These are phyloP conservation scores for Amanita jacksonii DNA, from an alignment of 768 basidiomycete species.

Conservation along the genomic window DNA sequence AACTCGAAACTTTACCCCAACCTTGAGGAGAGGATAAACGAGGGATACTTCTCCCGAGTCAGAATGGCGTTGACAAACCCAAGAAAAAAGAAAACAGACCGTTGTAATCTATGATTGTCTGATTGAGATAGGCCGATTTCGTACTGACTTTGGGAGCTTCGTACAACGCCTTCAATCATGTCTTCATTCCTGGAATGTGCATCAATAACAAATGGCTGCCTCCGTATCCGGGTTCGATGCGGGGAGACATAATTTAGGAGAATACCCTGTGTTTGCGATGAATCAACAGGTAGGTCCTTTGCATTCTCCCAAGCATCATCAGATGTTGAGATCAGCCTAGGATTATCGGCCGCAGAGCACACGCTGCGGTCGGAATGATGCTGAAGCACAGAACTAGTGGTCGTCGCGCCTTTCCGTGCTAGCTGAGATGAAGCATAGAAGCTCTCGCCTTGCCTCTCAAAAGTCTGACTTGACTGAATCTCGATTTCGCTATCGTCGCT, in stretches of 20 bases:
- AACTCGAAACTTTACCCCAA: background rate
- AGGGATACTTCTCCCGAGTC: background rate
- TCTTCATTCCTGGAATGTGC: background rate
- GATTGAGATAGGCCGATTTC: slow-evolving; percentile 17
- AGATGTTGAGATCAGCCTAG: too few relatives aligned
- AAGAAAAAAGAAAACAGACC: background rate
- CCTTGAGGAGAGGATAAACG: background rate
- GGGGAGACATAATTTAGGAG: slow-evolving; percentile 6
- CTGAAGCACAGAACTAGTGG: too few relatives aligned
- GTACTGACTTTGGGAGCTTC: slow-evolving; percentile 35
- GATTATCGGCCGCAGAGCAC: too few relatives aligned
- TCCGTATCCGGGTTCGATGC: background rate
- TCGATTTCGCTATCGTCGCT: background rate
- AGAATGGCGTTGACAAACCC: background rate
- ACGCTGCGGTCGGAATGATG: too few relatives aligned
- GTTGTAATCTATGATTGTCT: background rate
- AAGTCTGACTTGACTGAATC: slow-evolving; percentile 4
- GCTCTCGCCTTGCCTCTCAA: slow-evolving; percentile 5
- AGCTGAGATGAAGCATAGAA: background rate
- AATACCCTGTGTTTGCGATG: slow-evolving; percentile 10
- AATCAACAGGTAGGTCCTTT: slow-evolving; percentile 6
- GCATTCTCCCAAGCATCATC: background rate
- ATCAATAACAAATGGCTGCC: background rate
- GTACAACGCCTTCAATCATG: slow-evolving; percentile 16
- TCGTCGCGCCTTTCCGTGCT: too few relatives aligned